Percentiles rank a stretch among this genome's conserved stretches.
Conservation (phyloP, 129 eudicot species). For the Apium graveolens region DNA sequence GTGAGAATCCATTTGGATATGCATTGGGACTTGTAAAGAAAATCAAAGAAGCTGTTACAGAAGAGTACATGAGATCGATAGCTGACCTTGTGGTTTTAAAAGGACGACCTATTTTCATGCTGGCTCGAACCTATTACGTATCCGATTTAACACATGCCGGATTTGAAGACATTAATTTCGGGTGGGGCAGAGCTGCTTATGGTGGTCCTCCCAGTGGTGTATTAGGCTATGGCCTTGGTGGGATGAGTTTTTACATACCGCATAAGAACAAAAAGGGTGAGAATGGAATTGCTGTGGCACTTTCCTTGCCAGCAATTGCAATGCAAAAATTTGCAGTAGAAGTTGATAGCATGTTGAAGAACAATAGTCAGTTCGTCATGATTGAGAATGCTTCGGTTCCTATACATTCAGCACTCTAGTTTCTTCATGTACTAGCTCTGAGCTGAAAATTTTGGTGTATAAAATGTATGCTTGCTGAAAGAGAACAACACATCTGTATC, state of each 20-base stretch:
- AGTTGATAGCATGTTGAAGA: background rate
- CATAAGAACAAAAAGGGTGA: background rate
- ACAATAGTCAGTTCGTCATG: background rate
- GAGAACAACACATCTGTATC: background rate
- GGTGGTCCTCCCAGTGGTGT: background rate
- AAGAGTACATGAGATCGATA: constrained; percentile 1
- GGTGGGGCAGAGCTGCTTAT: background rate
- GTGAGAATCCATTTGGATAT: background rate
- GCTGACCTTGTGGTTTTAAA: background rate
- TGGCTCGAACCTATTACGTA: background rate
- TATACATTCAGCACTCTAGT: background rate
- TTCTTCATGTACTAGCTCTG: background rate
- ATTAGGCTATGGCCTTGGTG: background rate
- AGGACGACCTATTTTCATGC: background rate
- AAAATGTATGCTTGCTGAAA: background rate
- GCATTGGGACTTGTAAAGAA: background rate
- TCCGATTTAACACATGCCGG: background rate
- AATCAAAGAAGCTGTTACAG: background rate
- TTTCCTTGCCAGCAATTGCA: background rate
- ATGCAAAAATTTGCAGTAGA: background rate
- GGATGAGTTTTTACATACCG: background rate
- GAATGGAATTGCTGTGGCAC: background rate
- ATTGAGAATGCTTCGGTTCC: background rate
- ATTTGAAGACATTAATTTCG: background rate
- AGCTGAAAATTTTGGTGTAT: background rate